Percentiles rank a stretch among this genome's conserved stretches.
phyloP scores from a whole-genome alignment of 345 rosid species.

The Rhodamnia rubescens region DNA sequence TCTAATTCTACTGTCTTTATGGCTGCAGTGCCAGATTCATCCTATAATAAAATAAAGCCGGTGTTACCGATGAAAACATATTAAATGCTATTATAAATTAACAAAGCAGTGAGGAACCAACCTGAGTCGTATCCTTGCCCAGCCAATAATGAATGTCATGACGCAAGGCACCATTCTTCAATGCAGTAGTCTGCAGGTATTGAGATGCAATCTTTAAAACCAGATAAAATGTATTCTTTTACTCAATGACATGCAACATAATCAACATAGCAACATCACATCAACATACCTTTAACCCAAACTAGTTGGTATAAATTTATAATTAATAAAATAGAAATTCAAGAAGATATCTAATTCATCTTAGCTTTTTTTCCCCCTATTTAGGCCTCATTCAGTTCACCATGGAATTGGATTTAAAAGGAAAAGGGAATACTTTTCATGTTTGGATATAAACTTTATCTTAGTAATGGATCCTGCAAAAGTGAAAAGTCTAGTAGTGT shows the following conservation, averaged over 20 bases:
- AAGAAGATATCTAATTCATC: neutral
- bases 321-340: neutral
- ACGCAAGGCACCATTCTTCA: constrained; percentile 62
- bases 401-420: neutral
- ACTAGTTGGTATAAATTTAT: too few relatives aligned
- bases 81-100: neutral
- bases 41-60: constrained; percentile 38
- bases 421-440: neutral
- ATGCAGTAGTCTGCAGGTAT: constrained; percentile 55
- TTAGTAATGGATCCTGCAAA: neutral
- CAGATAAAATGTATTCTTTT: neutral
- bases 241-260: neutral
- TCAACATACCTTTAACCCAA: too few relatives aligned
- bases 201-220: neutral
- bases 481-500: neutral
- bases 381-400: neutral
- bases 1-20: constrained; percentile 90
- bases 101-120: constrained; percentile 1
- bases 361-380: neutral
- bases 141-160: constrained; percentile 92
- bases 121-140: constrained; percentile 87
- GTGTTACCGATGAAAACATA: constrained; percentile 1
- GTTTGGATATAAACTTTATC: neutral
- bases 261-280: too few relatives aligned
- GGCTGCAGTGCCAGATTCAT: constrained; percentile 92